phyloP scores from a whole-genome alignment of 805 yeast genomes.

The Saturnispora silvae region DNA sequence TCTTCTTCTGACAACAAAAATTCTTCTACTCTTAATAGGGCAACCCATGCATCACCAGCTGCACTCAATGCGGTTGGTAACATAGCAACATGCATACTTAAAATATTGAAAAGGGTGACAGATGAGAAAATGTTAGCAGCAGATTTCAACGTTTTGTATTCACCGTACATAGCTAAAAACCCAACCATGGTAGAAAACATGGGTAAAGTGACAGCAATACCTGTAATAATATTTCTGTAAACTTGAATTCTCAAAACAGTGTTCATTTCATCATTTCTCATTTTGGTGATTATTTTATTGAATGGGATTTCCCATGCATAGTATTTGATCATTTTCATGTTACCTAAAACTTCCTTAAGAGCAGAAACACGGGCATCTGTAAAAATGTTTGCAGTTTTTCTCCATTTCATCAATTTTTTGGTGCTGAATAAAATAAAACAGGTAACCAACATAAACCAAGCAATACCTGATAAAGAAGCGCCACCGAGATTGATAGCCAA shows the following conservation, averaged over 20 bases:
- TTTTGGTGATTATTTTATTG: slow-evolving; percentile 38
- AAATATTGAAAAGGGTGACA: slow-evolving; percentile 51
- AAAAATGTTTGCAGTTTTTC: slow-evolving; percentile 46
- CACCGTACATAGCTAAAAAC: slow-evolving; percentile 32
- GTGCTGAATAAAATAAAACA: slow-evolving; percentile 36
- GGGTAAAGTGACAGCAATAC: slow-evolving; percentile 59
- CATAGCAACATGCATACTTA: slow-evolving; percentile 54
- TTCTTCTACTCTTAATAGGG: slow-evolving; percentile 45
- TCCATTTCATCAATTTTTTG: slow-evolving; percentile 39
- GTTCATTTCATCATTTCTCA: slow-evolving; percentile 53
- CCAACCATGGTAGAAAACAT: slow-evolving; percentile 60
- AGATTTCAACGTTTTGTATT: slow-evolving; percentile 27
- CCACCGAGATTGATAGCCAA: slow-evolving; percentile 63
- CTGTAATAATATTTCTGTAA: slow-evolving; percentile 49
- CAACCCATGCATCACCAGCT: slow-evolving; percentile 61
- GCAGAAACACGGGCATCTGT: slow-evolving; percentile 72
- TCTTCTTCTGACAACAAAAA: slow-evolving; percentile 34
- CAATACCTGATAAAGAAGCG: slow-evolving; percentile 62
- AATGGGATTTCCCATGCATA: slow-evolving; percentile 91
- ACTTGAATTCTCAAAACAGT: slow-evolving; percentile 54
- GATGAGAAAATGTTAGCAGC: slow-evolving; percentile 66
- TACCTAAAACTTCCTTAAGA: slow-evolving; percentile 68
- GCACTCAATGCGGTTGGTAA: slow-evolving; percentile 63
- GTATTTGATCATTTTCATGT: slow-evolving; percentile 73
- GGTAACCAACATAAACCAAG: slow-evolving; percentile 42